Base-by-base conservation (phyloP, 352 stramenopile genomes). In the Phytophthora idaei region DNA sequence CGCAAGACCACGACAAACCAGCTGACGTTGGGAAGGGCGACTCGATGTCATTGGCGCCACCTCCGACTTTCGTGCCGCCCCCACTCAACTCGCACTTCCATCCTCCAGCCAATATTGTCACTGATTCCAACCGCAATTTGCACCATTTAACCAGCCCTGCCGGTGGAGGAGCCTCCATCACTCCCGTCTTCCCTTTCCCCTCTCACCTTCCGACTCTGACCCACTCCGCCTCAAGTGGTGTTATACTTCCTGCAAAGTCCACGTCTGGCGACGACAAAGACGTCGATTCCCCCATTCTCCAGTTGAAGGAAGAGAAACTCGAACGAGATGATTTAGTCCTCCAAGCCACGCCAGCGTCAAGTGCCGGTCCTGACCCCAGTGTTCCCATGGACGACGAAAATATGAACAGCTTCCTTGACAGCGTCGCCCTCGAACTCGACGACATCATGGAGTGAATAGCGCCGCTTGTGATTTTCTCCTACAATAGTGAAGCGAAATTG, bases 331-430 rank as follows among this genome's bases (percentile, higher is more conserved):
- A 71, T 64, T 41, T 76, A 32, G 53, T 36, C 11, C 29, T 60
- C 7, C n/a, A 67, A 36, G 42, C 61, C 6, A 41, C 46, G 28
- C 11, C 28, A 6, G 53, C 36, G 11, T 31, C 29, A 50, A 48
- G 21, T 21, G 34, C 49, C 54, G 59, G 27, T 10, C 48, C 62
- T 41, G 76, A 77, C 12, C 27, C 64, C 21, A 67, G 44, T 10
- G 64, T 69, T 2, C 46, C 45, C 46, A 82, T 82, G 68, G 75
- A 83, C 48, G 75, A 83, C 34, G 85, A 92, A 67, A 84, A 93
- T 70, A 93, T 93, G 83, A 92, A 72, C 64, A 81, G 69, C 49
- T 91, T 93, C 62, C 83, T 93, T 56, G 85, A 93, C 56, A 93
- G 85, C 58, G 85, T 93, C 52, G 77, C 83, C 48, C 78, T 93